These are phyloP conservation scores for Phlegmacium glaucopus DNA, from an alignment of 768 basidiomycete species.

Conservation along the genomic window DNA sequence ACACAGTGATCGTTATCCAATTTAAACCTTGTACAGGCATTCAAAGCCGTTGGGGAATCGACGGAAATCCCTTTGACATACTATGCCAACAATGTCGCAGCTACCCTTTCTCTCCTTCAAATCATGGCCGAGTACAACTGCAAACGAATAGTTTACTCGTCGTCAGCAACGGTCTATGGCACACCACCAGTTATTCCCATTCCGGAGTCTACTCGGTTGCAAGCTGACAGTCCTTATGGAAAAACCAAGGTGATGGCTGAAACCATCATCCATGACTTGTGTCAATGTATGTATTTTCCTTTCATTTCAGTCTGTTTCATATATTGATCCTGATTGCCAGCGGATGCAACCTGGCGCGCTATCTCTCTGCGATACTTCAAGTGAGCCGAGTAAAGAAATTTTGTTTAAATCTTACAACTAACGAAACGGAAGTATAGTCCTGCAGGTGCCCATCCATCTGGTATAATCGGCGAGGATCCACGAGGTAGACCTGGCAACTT, in stretches of 20 bases:
- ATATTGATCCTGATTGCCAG: slow-evolving; percentile 33
- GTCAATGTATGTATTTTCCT: slow-evolving; percentile 51
- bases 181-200: slow-evolving; percentile 91
- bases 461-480: slow-evolving; percentile 95
- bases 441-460: slow-evolving; percentile 97
- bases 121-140: slow-evolving; percentile 84
- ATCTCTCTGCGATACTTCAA: slow-evolving; percentile 97
- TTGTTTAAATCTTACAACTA: neutral
- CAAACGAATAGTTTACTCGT: slow-evolving; percentile 91
- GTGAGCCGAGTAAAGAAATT: slow-evolving; percentile 35
- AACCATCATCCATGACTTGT: slow-evolving; percentile 84
- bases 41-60: slow-evolving; percentile 98
- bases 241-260: slow-evolving; percentile 97
- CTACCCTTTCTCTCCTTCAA: slow-evolving; percentile 83
- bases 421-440: slow-evolving; percentile 49
- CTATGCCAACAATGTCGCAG: slow-evolving; percentile 91
- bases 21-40: slow-evolving; percentile 54
- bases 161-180: slow-evolving; percentile 97
- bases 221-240: slow-evolving; percentile 92
- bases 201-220: slow-evolving; percentile 82
- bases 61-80: slow-evolving; percentile 90
- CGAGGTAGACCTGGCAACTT: slow-evolving; percentile 92
- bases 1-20: neutral
- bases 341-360: slow-evolving; percentile 72
- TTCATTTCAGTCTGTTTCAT: slow-evolving; percentile 1